Conservation (phyloP, 305 asterid genomes). For the Fraxinus nigra region DNA sequence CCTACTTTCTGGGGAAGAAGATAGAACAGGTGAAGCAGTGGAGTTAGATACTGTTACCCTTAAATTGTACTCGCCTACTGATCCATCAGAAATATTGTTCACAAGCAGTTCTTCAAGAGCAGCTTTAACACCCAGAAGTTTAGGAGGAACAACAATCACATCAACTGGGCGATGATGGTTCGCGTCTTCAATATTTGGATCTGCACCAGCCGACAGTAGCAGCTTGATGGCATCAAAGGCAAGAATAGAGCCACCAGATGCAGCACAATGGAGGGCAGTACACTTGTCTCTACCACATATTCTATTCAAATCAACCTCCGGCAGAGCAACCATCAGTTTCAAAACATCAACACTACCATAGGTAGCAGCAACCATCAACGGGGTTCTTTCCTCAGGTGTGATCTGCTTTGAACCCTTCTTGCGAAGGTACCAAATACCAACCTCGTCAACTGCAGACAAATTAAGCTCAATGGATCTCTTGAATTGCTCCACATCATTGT, state of each 20-base stretch:
- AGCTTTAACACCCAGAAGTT: slow-evolving; percentile 38
- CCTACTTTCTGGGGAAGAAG: slow-evolving; percentile 54
- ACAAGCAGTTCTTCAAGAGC: slow-evolving; percentile 50
- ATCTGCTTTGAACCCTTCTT: slow-evolving; percentile 50
- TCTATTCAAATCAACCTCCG: slow-evolving; percentile 57
- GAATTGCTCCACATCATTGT: slow-evolving; percentile 54
- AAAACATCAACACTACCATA: slow-evolving; percentile 61
- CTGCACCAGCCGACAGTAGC: slow-evolving; percentile 58
- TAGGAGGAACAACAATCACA: slow-evolving; percentile 46
- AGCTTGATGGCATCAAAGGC: slow-evolving; percentile 40
- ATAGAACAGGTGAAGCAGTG: slow-evolving; percentile 43
- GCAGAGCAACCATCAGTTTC: slow-evolving; percentile 47
- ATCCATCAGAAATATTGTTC: slow-evolving; percentile 43
- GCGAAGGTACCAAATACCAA: slow-evolving; percentile 63
- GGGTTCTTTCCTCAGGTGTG: slow-evolving; percentile 53
- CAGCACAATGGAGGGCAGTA: slow-evolving; percentile 72
- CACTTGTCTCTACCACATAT: slow-evolving; percentile 50
- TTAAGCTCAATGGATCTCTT: slow-evolving; percentile 49
- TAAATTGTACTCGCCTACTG: slow-evolving; percentile 38
- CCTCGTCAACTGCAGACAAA: slow-evolving; percentile 43
- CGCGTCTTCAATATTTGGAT: slow-evolving; percentile 49
- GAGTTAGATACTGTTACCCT: slow-evolving; percentile 39
- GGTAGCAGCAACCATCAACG: slow-evolving; percentile 68
- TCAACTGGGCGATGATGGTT: slow-evolving; percentile 49
- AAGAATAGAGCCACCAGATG: slow-evolving; percentile 51